Evolutionary conservation across 768 basidiomycete species (phyloP), one percentile per base, ranked within the genome.

Genomic region (Termitomyces sp.): DNA sequence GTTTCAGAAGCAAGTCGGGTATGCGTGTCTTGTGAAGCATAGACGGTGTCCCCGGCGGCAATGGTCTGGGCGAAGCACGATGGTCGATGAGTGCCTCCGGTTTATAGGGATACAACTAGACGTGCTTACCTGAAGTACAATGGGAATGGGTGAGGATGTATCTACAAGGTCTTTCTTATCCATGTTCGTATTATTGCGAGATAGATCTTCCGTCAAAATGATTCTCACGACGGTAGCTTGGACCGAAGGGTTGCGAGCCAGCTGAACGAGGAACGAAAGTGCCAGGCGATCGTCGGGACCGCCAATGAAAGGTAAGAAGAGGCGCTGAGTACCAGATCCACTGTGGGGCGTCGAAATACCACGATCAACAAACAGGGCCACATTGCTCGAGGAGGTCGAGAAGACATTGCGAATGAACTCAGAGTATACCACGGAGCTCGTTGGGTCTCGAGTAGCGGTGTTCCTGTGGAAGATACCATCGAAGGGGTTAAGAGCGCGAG

Each of bases 251-350:
- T 88, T 86, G 29, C 72, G 71, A 49, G 79, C 78, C 54, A 94
- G 89, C 68, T 98, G 95, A 37, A 92, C 83, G 5, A 92, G 82
- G 64, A 98, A 84, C 31, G 81, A 73, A 32, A 98, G 75, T 0
- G 92, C 92, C 23, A 93, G 77, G 1, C 97, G 85, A 68, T 98
- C 96, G 68, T 99, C 96, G 0, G 92, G 86, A 0, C 96, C 96
- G 31, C 96, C 96, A 66, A 93, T 89, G 83, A 96, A 98, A 0
- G 95, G 91, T 41, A 95, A 68, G 68, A 95, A 84, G 32, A 98
- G 65, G 60, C 90, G 90, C 56, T 87, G 77, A 21, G 63, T 69
- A 37, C 52, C 67, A 21, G 47, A 48, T 8, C 68, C 64, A 0
- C 68, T 62, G 45, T 68, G 62, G 16, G 69, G 63, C 10, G 64